Conservation (phyloP, 2,329 filamentous ascomycete genomes). For the Fusarium lateritium region DNA sequence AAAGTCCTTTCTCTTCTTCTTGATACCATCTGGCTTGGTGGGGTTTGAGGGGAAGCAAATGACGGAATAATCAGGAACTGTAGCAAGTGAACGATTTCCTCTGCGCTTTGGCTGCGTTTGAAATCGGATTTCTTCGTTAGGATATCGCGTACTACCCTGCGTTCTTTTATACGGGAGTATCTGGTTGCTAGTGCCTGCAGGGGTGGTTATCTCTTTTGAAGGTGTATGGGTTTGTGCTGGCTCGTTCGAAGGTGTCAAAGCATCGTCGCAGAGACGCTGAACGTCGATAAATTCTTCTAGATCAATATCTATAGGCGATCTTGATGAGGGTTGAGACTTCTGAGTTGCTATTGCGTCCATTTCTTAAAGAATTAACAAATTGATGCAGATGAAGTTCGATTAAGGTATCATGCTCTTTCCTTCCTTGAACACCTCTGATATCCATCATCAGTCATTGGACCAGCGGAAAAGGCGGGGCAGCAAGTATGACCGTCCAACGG, state of each 20-base stretch:
- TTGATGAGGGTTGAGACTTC: neutral
- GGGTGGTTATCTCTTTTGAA: conserved; percentile 25
- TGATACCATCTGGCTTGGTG: conserved; percentile 45
- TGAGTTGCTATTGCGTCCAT: conserved; percentile 14
- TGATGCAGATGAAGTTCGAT: conserved; percentile 9
- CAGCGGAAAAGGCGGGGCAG: conserved; percentile 4
- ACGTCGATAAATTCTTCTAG: conserved; percentile 46
- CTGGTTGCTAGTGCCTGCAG: conserved; percentile 20
- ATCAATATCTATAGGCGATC: conserved; percentile 30
- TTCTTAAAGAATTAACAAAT: neutral
- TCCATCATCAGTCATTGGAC: conserved; percentile 26
- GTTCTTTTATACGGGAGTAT: conserved; percentile 1
- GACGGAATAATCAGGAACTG: conserved; percentile 43
- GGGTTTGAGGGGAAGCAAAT: conserved; percentile 51
- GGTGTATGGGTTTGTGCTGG: conserved; percentile 25
- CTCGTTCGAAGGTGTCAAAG: conserved; percentile 28
- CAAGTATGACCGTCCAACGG: neutral
- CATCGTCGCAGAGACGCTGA: conserved; percentile 42
- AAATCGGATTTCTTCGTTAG: neutral
- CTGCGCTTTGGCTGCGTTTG: conserved; percentile 6
- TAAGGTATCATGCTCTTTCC: conserved; percentile 17
- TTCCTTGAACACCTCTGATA: conserved; percentile 22
- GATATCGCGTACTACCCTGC: conserved; percentile 11
- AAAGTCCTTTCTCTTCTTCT: conserved; percentile 50
- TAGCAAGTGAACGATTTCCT: conserved; percentile 17